Evolutionary conservation across 345 rosid genomes (phyloP).

Genomic region (Aquilaria sinensis): DNA sequence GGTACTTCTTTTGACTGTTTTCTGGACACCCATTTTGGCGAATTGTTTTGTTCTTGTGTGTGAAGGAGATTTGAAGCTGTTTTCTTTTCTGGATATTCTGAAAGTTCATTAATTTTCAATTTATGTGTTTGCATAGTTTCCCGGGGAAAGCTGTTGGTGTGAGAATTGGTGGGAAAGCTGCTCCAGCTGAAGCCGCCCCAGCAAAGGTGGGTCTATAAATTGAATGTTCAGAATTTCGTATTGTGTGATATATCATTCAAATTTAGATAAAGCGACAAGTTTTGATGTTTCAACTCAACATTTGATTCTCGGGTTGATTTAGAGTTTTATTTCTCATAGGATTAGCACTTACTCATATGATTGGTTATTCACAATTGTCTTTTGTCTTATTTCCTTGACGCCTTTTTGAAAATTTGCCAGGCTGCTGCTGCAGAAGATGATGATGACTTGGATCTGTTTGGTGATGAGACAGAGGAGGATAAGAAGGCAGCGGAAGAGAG

Average conservation of each 20-base stretch:
- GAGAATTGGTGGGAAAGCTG: slow-evolving; percentile 47
- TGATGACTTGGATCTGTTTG: slow-evolving; percentile 88
- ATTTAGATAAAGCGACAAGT: neutral
- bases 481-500: slow-evolving; percentile 93
- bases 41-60: neutral
- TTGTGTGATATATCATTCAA: neutral
- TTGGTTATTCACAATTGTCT: neutral
- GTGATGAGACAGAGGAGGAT: slow-evolving; percentile 95
- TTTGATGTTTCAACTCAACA: neutral
- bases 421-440: slow-evolving; percentile 68
- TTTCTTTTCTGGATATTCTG: neutral
- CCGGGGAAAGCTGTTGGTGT: slow-evolving; percentile 91
- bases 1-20: slow-evolving; percentile 30
- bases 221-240: neutral
- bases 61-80: neutral
- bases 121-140: slow-evolving; percentile 36
- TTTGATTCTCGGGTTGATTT: neutral
- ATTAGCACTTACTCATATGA: neutral
- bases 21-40: neutral
- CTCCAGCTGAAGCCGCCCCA: slow-evolving; percentile 33
- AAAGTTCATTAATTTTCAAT: neutral
- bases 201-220: slow-evolving; percentile 15
- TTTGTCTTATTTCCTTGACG: neutral
- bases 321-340: neutral
- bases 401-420: slow-evolving; percentile 16